phyloP scores from a whole-genome alignment of 2,329 filamentous ascomycete genomes.

The Cercospora citrullina region DNA sequence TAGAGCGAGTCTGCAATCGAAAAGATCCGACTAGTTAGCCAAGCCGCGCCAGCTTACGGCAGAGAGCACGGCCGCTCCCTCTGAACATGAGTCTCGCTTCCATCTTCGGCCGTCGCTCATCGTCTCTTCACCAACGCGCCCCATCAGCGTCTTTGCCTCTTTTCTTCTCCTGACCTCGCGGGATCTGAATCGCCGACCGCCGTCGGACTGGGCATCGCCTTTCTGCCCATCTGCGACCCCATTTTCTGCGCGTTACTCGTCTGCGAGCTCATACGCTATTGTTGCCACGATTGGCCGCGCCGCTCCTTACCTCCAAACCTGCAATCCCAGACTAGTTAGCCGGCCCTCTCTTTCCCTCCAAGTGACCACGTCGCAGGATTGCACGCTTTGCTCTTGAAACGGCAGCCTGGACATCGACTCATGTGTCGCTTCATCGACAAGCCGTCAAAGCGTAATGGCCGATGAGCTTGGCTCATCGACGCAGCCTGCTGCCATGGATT shows the following conservation, averaged over 20 bases:
- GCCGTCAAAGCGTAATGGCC: conserved; percentile 26
- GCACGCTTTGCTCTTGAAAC: neutral
- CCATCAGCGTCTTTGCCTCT: neutral
- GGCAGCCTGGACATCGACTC: conserved; percentile 17
- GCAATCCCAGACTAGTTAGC: neutral
- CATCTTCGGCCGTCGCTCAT: neutral
- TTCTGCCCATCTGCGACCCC: neutral
- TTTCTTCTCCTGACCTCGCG: neutral
- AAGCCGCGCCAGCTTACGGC: conserved; percentile 2
- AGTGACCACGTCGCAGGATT: conserved; percentile 14
- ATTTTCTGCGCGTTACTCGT: neutral
- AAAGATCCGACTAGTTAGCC: neutral
- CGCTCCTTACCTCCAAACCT: conserved; percentile 9
- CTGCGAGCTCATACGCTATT: neutral
- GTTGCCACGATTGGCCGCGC: conserved; percentile 6
- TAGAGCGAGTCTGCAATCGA: conserved; percentile 5
- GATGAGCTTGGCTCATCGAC: conserved; percentile 24
- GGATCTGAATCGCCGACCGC: neutral
- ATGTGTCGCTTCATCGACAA: conserved; percentile 23
- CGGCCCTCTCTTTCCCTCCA: conserved; percentile 2
- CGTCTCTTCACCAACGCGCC: conserved; percentile 1
- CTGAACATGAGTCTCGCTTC: conserved; percentile 1
- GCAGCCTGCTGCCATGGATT: conserved; percentile 7
- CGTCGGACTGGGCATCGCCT: neutral
- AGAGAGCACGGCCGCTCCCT: neutral